These are phyloP conservation scores for Boletus pseudopeckii DNA, from an alignment of 768 basidiomycete genomes.

Conservation along the genomic window DNA sequence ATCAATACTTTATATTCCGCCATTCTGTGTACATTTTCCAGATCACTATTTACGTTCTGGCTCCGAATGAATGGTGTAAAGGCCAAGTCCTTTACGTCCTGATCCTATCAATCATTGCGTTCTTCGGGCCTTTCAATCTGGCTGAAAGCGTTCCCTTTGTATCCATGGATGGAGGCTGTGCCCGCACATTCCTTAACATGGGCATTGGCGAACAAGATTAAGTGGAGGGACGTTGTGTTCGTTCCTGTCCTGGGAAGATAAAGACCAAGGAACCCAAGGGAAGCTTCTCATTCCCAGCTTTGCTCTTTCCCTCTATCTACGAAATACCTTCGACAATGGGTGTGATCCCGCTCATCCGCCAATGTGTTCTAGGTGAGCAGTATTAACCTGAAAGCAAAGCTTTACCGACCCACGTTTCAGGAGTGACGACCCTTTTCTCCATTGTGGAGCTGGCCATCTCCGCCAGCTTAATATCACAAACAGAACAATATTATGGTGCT, in stretches of 20 bases:
- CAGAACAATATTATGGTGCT: neutral
- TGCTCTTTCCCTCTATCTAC: neutral
- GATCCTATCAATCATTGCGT: neutral
- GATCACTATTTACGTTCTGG: neutral
- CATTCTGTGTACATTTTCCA: neutral
- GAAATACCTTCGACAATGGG: conserved; percentile 9
- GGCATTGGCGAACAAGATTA: neutral
- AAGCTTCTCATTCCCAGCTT: neutral
- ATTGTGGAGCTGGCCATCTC: conserved; percentile 31
- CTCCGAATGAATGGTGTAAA: neutral
- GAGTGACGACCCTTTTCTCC: conserved; percentile 20
- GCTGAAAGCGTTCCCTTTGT: neutral
- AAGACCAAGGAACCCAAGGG: neutral
- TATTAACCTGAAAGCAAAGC: neutral
- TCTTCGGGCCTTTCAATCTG: neutral
- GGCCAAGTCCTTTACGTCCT: neutral
- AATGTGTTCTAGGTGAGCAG: conserved; percentile 21
- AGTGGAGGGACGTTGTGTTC: neutral
- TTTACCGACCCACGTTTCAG: conserved; percentile 11
- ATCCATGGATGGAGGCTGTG: neutral
- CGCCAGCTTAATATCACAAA: conserved; percentile 26
- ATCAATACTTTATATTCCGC: neutral
- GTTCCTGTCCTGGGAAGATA: conserved; percentile 6
- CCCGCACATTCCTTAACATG: neutral
- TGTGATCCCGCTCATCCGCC: conserved; percentile 15